A percentile compares a stretch with the other conserved stretches of the same genome.
Conservation (phyloP, 2,329 filamentous ascomycete species). For the Trichoderma sp. region DNA sequence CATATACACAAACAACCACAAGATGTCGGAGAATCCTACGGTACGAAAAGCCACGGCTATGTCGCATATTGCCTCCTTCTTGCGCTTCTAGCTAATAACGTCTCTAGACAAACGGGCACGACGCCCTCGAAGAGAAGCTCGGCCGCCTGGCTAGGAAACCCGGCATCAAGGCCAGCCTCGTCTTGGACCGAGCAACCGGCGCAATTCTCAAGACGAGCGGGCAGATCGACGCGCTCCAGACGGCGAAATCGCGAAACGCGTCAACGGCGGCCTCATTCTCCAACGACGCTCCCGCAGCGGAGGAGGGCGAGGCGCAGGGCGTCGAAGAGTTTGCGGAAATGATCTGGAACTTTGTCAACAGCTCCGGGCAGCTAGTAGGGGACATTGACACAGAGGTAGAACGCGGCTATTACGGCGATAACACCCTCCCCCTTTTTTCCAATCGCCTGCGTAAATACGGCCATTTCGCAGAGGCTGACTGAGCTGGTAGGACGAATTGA, state of each 20-base stretch:
- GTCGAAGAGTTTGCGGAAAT: conserved; percentile 71
- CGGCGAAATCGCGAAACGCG: conserved; percentile 36
- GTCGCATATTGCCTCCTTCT: neutral
- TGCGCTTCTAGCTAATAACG: neutral
- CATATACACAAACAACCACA: neutral
- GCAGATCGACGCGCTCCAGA: conserved; percentile 56
- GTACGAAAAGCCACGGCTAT: neutral
- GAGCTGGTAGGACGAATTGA: conserved; percentile 65
- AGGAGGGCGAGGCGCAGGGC: conserved; percentile 52
- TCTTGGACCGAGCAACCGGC: conserved; percentile 69
- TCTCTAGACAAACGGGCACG: conserved; percentile 45
- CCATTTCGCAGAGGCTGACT: neutral
- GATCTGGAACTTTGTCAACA: conserved; percentile 73
- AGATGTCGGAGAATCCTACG: conserved; percentile 12
- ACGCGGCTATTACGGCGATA: neutral
- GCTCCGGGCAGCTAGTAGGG: conserved; percentile 66
- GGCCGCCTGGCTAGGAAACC: conserved; percentile 72
- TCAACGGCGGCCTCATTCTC: conserved; percentile 44
- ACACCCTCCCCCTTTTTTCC: neutral
- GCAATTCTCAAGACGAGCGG: conserved; percentile 74
- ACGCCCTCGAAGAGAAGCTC: conserved; percentile 63
- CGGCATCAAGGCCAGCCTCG: conserved; percentile 73
- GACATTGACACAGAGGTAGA: conserved; percentile 67
- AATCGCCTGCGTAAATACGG: neutral
- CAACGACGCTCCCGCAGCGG: conserved; percentile 41